Conservation (phyloP, 2,329 filamentous ascomycete species). For the Aspergillus sp. region DNA sequence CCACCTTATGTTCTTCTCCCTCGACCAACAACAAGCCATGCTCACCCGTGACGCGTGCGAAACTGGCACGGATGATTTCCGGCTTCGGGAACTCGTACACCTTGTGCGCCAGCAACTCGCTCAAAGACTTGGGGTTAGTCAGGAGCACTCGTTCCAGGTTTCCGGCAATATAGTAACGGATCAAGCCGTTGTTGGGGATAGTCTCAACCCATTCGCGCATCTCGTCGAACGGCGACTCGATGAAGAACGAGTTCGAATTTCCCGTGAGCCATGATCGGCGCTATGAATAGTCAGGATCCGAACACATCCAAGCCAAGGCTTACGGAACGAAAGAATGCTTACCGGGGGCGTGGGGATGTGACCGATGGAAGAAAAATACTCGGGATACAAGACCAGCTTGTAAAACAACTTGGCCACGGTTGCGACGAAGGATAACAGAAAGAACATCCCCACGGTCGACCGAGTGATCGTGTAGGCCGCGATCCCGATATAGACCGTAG, state of each 20-base stretch:
- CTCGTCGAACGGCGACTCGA: slow-evolving; percentile 40
- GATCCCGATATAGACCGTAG: slow-evolving; percentile 3
- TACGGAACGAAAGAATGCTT: neutral
- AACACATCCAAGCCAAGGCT: neutral
- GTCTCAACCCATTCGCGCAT: slow-evolving; percentile 54
- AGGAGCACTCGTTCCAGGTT: slow-evolving; percentile 65
- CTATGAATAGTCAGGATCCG: slow-evolving; percentile 20
- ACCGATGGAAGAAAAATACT: slow-evolving; percentile 8
- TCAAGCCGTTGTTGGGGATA: slow-evolving; percentile 66
- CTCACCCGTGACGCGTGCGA: slow-evolving; percentile 39
- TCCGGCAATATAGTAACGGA: slow-evolving; percentile 64
- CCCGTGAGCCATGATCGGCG: slow-evolving; percentile 47
- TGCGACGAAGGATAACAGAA: slow-evolving; percentile 1
- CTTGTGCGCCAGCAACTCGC: slow-evolving; percentile 67
- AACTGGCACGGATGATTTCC: slow-evolving; percentile 40
- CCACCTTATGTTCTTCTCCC: slow-evolving; percentile 83
- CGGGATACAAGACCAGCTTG: slow-evolving; percentile 5
- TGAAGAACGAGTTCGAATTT: slow-evolving; percentile 40
- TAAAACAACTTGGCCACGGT: slow-evolving; percentile 7
- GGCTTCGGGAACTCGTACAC: slow-evolving; percentile 72
- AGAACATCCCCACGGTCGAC: slow-evolving; percentile 6
- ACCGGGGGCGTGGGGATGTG: slow-evolving; percentile 6
- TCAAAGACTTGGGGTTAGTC: slow-evolving; percentile 63
- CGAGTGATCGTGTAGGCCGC: slow-evolving; percentile 6
- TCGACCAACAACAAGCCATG: slow-evolving; percentile 68